Base-by-base conservation (phyloP, 2,329 filamentous ascomycete genomes). In the Alternaria sp. region DNA sequence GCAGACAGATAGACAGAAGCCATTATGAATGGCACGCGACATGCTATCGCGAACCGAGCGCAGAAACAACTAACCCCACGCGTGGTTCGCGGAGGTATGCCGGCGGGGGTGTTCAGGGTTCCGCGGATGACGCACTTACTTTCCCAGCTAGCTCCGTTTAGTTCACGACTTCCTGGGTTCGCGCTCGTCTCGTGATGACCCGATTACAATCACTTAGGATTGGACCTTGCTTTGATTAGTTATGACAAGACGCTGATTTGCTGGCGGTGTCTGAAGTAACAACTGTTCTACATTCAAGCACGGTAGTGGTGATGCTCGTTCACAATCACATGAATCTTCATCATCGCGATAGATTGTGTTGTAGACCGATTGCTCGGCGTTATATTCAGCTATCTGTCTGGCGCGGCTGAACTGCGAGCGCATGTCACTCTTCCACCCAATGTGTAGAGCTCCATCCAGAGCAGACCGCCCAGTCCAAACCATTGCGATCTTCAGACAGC, bases 321-420 rank as follows among this genome's bases (percentile, higher is more conserved):
- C n/a, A 18, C 32, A 50, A 50, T 50, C 46, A 38, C 32, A 50
- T 36, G 30, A 7, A 12, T 16, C 36, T 32, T 20, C 14, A 52
- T 53, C 57, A 55, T 36, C 18, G 36, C 45, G 27, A 34, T 20
- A 16, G 41, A 16, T 16, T 20, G 32, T 40, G 25, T 63, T 57
- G 49, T 54, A 65, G 52, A 61, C 65, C 64, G 58, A 67, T 63
- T 55, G 54, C 60, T 67, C 63, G 67, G 63, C 64, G 63, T 56
- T 70, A 57, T 56, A 71, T 72, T 74, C 63, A 66, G 67, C 70
- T 68, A 67, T 62, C 64, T 72, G 63, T 64, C 66, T 68, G 64
- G 63, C 57, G 62, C 63, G 57, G 56, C 59, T 60, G 63, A 60
- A 60, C 56, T 48, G 56, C 49, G 56, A 50, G 52, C 62, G 57